Percentiles rank a stretch among this genome's conserved stretches.
Conservation (phyloP, 2,329 filamentous ascomycete genomes). For the Gremmenia infestans region DNA sequence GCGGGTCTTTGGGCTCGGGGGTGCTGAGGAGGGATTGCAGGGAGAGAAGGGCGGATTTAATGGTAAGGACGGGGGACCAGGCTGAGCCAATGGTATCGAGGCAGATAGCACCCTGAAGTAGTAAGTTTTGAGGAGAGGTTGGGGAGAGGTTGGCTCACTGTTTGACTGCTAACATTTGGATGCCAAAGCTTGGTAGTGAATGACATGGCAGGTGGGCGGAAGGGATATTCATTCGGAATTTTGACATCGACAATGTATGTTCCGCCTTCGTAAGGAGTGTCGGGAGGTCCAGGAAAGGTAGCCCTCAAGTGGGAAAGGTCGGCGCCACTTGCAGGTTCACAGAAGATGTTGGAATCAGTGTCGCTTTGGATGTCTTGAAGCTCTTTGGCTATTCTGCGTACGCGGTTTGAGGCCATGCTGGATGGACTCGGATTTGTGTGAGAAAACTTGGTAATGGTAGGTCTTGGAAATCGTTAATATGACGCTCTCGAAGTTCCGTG, state of each 20-base stretch:
- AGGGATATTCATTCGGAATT: slow-evolving; percentile 87
- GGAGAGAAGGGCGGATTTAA: slow-evolving; percentile 91
- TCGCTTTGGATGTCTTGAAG: slow-evolving; percentile 71
- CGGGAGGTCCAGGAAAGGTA: slow-evolving; percentile 78
- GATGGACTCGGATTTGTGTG: not conserved
- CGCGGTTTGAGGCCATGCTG: slow-evolving; percentile 30
- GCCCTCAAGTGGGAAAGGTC: slow-evolving; percentile 81
- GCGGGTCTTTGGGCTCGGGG: slow-evolving; percentile 92
- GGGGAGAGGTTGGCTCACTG: slow-evolving; percentile 48
- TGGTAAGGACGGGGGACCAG: slow-evolving; percentile 95
- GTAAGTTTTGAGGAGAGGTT: slow-evolving; percentile 23
- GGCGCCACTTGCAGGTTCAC: slow-evolving; percentile 53
- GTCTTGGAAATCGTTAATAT: too few relatives aligned
- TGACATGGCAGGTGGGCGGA: slow-evolving; percentile 84
- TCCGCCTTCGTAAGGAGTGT: slow-evolving; percentile 89
- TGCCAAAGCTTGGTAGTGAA: slow-evolving; percentile 96
- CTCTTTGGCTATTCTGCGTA: slow-evolving; percentile 66
- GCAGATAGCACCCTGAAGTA: slow-evolving; percentile 80
- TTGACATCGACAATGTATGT: slow-evolving; percentile 77
- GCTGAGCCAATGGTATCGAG: slow-evolving; percentile 84
- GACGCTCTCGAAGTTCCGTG: not conserved
- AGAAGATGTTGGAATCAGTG: slow-evolving; percentile 69
- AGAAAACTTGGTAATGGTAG: too few relatives aligned
- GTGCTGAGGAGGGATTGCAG: slow-evolving; percentile 88
- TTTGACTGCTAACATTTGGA: slow-evolving; percentile 92